Base-by-base conservation (phyloP, 257 asterid genomes). In the Solanum habrochaites region DNA sequence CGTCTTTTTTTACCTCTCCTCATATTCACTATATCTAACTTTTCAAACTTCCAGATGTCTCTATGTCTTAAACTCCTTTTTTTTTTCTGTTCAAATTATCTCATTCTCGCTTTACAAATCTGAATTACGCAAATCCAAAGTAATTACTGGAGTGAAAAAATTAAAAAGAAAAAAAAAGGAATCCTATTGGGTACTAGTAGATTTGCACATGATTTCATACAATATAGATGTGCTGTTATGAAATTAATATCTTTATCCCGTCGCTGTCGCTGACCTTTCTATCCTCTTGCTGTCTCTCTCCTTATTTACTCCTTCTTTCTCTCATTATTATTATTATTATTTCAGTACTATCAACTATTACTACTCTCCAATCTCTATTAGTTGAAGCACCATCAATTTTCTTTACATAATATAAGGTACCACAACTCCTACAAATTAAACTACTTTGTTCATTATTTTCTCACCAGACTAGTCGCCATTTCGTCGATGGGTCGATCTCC, bases 401-500 rank as follows among this genome's bases (percentile, higher is more conserved):
- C 23, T 27, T 25, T 64, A 20, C 31, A 83, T 83, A 62, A 83
- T 58, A 58, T 58, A 83, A 83, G 21, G 58, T 56, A 83, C 69
- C 32, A 37, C 58, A 83, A 62, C 15, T 60, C 3, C 86, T 83
- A 16, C 72, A 66, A 37, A 37, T 56, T 60, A 56, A 60, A 35
- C 37, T 60, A 58, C 75, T 32, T 32, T 72, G 82, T 14, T 72
- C 74, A 35, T 71, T 13, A 75, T 60, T 70, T 52, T 87, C 83
- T 81, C 64, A 37, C 11, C 18, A 69, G 23, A 6, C 39, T 15
- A 47, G 82, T 66, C 82, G 27, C 21, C 62, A 71, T 58, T 11
- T 13, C 43, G 29, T 62, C 82, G 29, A 96, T 96, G 99, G 99
- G 98, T 39, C 93, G 99, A 87, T 94, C 99, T 88, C 99, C 98